Evolutionary conservation across 805 yeast species (phyloP), one percentile per base, ranked within the genome.

Genomic region (Diddensiella caesifluorescens): DNA sequence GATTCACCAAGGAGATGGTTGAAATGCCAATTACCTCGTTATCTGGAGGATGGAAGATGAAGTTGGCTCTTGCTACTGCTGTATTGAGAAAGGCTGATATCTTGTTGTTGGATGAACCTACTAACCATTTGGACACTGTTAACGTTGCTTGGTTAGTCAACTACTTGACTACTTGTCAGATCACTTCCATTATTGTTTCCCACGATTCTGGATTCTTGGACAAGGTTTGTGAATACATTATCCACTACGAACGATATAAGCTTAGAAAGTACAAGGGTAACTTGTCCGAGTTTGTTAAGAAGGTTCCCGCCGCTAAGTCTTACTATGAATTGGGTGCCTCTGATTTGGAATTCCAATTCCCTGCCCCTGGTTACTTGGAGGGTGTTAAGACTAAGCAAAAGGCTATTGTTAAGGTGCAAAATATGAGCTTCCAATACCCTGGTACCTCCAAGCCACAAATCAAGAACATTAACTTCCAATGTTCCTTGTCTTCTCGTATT

Each of bases 1-100:
- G 80, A 64, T 92, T 92, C 89, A 62, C 92, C 60, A 90, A 86
- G 47, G 95, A 82, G 65, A 92, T 90, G 96, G 80, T 83, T 64
- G 67, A 64, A 53, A 85, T 83, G 95, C 95, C 97, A 65, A 90
- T 90, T 69, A 80, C 87, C 65, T 85, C 97, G 54, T 79, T 92
- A 61, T 92, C 98, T 65, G 98, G 98, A 83, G 98, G 98, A 81
- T 90, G 98, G 98, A 92, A 92, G 83, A 90, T 90, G 98, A 92
- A 92, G 76, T 81, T 90, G 71, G 97, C 97, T 68, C 80, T 90
- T 65, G 97, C 98, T 61, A 87, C 97, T 76, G 98, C 98, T 66
- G 97, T 90, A 65, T 81, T 90, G 74, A 86, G 85, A 80, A 89
- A 89, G 74, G 97, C 98, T 65, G 89, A 88, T 68, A 92, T 90